These are phyloP conservation scores for Talinum fruticosum DNA, from an alignment of 148 eudicot genomes.

Conservation along the genomic window DNA sequence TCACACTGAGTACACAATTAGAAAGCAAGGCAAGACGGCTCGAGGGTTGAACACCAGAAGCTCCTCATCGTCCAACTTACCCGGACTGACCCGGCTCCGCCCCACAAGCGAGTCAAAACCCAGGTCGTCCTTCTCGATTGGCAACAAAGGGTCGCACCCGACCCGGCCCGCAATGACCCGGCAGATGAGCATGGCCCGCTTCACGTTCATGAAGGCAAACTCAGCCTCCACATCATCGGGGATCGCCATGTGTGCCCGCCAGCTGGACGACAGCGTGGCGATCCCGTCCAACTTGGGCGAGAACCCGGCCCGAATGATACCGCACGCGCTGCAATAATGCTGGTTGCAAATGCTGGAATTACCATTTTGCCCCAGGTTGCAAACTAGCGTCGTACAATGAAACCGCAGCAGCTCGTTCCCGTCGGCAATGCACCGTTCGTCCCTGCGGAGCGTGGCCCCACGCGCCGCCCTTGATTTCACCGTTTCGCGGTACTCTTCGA, in stretches of 20 bases:
- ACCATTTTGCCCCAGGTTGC: conserved; percentile 70
- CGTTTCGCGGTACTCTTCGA: conserved; percentile 69
- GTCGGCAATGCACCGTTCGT: conserved; percentile 74
- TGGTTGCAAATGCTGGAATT: conserved; percentile 53
- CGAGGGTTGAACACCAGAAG: conserved; percentile 69
- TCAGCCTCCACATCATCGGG: conserved; percentile 82
- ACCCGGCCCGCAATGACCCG: conserved; percentile 90
- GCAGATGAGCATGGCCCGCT: conserved; percentile 75
- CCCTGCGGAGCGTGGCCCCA: conserved; percentile 25
- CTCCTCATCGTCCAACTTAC: conserved; percentile 63
- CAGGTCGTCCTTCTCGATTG: conserved; percentile 51
- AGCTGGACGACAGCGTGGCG: conserved; percentile 61
- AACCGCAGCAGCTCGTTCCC: conserved; percentile 81
- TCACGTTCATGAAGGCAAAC: conserved; percentile 68
- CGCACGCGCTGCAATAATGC: conserved; percentile 72
- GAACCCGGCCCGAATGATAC: conserved; percentile 68
- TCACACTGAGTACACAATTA: conserved; percentile 60
- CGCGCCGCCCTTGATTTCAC: conserved; percentile 54
- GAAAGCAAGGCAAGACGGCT: conserved; percentile 89
- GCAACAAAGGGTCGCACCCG: conserved; percentile 47
- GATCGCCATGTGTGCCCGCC: conserved; percentile 70
- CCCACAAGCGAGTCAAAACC: conserved; percentile 67
- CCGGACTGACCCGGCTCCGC: conserved; percentile 13
- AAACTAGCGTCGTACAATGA: conserved; percentile 63
- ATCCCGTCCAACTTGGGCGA: conserved; percentile 79